These are phyloP conservation scores for Fusarium nygamai DNA, from an alignment of 2,329 filamentous ascomycete species.

Conservation along the genomic window DNA sequence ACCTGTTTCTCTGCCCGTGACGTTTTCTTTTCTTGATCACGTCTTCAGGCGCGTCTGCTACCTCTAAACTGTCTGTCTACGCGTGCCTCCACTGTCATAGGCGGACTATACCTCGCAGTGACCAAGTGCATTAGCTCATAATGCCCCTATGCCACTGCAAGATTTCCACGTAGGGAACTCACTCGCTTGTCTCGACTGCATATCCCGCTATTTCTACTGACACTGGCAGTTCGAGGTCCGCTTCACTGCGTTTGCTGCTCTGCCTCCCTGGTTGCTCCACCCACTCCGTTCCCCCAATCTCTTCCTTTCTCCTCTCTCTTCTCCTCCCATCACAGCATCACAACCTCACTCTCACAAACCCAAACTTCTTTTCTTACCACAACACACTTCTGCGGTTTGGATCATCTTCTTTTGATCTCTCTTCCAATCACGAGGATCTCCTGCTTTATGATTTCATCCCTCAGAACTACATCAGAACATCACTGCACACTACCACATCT, in stretches of 20 bases:
- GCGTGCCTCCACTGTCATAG: constrained; percentile 2
- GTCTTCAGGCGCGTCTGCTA: neutral
- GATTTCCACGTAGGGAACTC: neutral
- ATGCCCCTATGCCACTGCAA: neutral
- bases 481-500: neutral
- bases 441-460: neutral
- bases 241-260: neutral
- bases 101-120: neutral
- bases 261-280: constrained; percentile 6
- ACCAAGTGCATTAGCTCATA: neutral
- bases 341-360: neutral
- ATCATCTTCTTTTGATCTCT: neutral
- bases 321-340: neutral
- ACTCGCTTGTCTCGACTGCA: neutral
- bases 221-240: neutral
- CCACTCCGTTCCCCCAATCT: neutral
- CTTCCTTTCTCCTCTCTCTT: neutral
- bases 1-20: constrained; percentile 2
- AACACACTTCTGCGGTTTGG: neutral
- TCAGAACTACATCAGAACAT: neutral
- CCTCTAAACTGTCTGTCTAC: neutral
- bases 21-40: constrained; percentile 1
- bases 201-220: neutral
- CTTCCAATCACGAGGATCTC: neutral
- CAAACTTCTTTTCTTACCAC: neutral